Evolutionary conservation across 306 rosid species (phyloP).

Genomic region (Senna siamea): DNA sequence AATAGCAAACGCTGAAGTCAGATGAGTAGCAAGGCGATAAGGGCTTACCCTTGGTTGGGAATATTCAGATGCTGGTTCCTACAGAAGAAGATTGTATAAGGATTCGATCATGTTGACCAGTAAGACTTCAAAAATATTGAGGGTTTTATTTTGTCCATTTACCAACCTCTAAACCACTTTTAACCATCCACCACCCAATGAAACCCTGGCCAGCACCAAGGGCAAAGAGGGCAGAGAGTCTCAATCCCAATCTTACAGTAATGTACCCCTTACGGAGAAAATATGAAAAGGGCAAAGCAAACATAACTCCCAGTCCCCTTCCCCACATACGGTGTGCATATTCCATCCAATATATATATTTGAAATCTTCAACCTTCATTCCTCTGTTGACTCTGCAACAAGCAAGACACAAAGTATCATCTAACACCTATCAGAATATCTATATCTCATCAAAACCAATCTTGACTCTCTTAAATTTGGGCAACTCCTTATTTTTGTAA

Average conservation of each 20-base stretch:
- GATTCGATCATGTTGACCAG: background rate
- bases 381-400: constrained; percentile 56
- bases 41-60: constrained; percentile 96
- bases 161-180: constrained; percentile 60
- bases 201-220: constrained; percentile 82
- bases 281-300: constrained; percentile 90
- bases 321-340: constrained; percentile 88
- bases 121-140: constrained; percentile 37
- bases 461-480: background rate
- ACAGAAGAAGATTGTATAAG: constrained; percentile 35
- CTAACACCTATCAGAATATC: background rate
- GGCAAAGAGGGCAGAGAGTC: constrained; percentile 60
- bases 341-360: constrained; percentile 71
- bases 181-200: constrained; percentile 87
- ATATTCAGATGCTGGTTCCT: constrained; percentile 90
- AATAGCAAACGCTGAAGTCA: constrained; percentile 91
- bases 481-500: background rate
- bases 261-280: constrained; percentile 88
- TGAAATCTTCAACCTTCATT: constrained; percentile 62
- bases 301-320: constrained; percentile 70
- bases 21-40: constrained; percentile 96
- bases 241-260: constrained; percentile 63
- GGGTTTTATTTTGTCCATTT: constrained; percentile 27
- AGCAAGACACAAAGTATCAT: constrained; percentile 21
- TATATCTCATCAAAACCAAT: background rate